Percentiles rank a stretch among this genome's conserved stretches.
These are phyloP conservation scores for Candida michaelii DNA, from an alignment of 805 yeast species.

Conservation along the genomic window DNA sequence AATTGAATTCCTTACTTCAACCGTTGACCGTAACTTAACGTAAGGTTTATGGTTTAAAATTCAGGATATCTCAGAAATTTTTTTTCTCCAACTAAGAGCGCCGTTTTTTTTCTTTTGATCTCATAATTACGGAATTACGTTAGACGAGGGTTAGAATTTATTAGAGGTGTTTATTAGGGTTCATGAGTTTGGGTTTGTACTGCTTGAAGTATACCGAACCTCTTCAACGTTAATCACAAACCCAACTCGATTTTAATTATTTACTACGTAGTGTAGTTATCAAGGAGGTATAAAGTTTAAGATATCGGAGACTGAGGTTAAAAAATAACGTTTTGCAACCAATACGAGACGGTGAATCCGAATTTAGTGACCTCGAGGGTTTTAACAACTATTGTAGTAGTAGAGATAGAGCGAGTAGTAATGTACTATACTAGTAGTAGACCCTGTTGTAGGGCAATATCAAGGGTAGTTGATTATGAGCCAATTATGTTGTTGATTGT, in stretches of 20 bases:
- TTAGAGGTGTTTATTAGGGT: neutral
- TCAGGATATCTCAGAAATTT: slow-evolving; percentile 7
- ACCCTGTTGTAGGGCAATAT: too few species aligned
- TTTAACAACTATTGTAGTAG: too few species aligned
- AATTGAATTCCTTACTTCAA: neutral
- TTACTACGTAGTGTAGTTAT: neutral
- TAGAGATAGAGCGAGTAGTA: too few species aligned
- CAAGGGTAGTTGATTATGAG: too few species aligned
- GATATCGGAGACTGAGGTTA: neutral
- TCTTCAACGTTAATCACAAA: too few species aligned
- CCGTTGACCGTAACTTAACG: neutral
- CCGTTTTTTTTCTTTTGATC: slow-evolving; percentile 4
- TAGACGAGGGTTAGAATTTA: neutral
- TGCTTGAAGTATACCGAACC: too few species aligned
- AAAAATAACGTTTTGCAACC: neutral
- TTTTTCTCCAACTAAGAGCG: slow-evolving; percentile 5
- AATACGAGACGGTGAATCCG: neutral
- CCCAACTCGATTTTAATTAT: too few species aligned
- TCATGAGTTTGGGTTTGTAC: neutral
- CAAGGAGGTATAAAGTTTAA: neutral
- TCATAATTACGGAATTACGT: neutral
- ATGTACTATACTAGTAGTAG: too few species aligned
- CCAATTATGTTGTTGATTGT: too few species aligned
- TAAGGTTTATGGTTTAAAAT: neutral
- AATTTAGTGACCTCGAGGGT: too few species aligned